Base-by-base conservation (phyloP, 345 rosid genomes). In the Euphorbia peplus region DNA sequence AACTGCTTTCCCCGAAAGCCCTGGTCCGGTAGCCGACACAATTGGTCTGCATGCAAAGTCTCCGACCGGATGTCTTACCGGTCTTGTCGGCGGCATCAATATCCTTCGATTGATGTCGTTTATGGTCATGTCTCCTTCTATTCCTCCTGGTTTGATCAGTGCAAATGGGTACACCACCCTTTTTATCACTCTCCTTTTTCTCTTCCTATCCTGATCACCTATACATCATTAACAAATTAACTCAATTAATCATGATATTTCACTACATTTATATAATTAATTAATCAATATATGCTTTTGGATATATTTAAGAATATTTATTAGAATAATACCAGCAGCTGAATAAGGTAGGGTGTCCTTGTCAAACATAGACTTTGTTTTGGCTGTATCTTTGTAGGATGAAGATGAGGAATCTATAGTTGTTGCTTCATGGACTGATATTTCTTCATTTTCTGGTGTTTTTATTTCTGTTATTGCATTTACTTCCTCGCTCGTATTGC, bases 1-100 rank as follows among this genome's bases (percentile, higher is more conserved):
- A 60, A 95, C 90, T 3, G 93, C 83, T 78, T 95, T 95, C 14
- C 99, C 99, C 1, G 99, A 95, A 59, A 87, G 97, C 4, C 99
- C 96, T 5, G 84, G 82, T 55, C 96, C 95, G 42, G 53, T 70
- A 0, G 89, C 80, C 51, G 90, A 81, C 47, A 83, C 81, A 44
- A 88, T 80, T 25, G 97, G 89, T 73, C 90, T 76, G 54, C 93
- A 90, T 2, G 95, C 99, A 64, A 88, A 95, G 51, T 95, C 91
- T 25, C 97, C 99, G 1, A 95, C 97, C 0, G 99, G 99, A 62
- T 95, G 99, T 64, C 92, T 84, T 53, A 95, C 88, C 0, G 99
- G 96, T 64, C 95, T 70, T 9, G 90, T 83, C 15, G 97, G 96
- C 11, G 93, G 82, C 97, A 87, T 95, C 57, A 87, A 60, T 37